Percentiles rank a stretch among this genome's conserved stretches.
Conservation (phyloP, 768 basidiomycete species). For the Mycena belliarum region DNA sequence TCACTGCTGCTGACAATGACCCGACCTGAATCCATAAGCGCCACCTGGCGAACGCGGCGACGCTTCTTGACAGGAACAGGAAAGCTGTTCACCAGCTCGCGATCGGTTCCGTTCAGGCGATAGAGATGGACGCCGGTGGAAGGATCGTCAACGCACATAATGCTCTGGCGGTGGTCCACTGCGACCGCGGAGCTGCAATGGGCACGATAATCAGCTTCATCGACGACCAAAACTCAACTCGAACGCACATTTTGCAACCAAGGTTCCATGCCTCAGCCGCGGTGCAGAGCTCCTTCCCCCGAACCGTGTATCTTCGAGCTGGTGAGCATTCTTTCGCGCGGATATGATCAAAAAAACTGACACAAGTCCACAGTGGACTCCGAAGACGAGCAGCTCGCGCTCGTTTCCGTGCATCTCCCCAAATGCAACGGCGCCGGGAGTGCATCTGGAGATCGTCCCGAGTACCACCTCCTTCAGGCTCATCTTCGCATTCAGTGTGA, state of each 20-base stretch:
- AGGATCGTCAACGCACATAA: conserved; percentile 21
- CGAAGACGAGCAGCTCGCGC: conserved; percentile 20
- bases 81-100: conserved; percentile 3
- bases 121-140: conserved; percentile 17
- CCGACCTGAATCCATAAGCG: conserved; percentile 8
- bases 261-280: conserved; percentile 6
- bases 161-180: neutral
- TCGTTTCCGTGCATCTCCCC: conserved; percentile 13
- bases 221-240: neutral
- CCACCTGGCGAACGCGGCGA: conserved; percentile 12
- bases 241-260: conserved; percentile 21
- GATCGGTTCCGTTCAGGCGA: conserved; percentile 5
- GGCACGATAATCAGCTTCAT: neutral
- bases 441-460: conserved; percentile 9
- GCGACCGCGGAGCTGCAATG: conserved; percentile 13
- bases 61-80: conserved; percentile 6
- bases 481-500: conserved; percentile 13
- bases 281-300: conserved; percentile 10
- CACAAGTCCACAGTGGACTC: conserved; percentile 21
- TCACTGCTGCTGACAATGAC: conserved; percentile 21
- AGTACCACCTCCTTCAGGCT: conserved; percentile 16
- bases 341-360: conserved; percentile 10
- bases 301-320: conserved; percentile 18
- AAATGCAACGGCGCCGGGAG: conserved; percentile 23
- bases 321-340: conserved; percentile 1